These are phyloP conservation scores for Knufia fluminis DNA, from an alignment of 2,329 filamentous ascomycete species.

Conservation along the genomic window DNA sequence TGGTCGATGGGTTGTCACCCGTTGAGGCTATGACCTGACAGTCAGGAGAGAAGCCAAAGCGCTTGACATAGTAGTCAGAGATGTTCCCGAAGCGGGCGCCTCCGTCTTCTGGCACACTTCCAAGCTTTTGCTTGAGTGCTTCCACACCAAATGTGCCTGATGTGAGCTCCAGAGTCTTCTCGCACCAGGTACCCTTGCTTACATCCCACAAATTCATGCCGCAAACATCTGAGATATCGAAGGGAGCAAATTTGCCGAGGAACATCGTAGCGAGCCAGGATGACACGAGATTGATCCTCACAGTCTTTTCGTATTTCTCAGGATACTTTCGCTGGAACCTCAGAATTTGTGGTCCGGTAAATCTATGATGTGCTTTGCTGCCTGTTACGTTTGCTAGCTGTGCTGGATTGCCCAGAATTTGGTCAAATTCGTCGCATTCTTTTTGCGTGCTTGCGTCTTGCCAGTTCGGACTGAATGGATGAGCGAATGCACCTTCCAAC, in stretches of 20 bases:
- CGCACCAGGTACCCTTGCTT: conserved; percentile 60
- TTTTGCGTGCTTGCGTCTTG: conserved; percentile 91
- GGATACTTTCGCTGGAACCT: conserved; percentile 73
- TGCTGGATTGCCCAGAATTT: conserved; percentile 54
- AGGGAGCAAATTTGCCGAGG: conserved; percentile 72
- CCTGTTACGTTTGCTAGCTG: conserved; percentile 72
- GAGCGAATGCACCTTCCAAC: conserved; percentile 63
- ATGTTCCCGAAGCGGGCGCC: conserved; percentile 68
- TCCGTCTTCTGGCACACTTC: conserved; percentile 69
- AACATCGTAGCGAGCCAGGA: conserved; percentile 91
- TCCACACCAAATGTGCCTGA: conserved; percentile 56
- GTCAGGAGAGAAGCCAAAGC: conserved; percentile 66
- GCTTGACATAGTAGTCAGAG: conserved; percentile 65
- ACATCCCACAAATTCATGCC: conserved; percentile 98
- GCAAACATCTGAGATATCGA: conserved; percentile 90
- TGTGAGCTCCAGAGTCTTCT: conserved; percentile 64
- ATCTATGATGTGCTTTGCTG: conserved; percentile 91
- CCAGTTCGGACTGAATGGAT: conserved; percentile 91
- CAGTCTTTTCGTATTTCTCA: conserved; percentile 68
- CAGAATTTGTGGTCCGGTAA: conserved; percentile 95
- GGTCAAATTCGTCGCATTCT: conserved; percentile 85
- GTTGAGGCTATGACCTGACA: conserved; percentile 81
- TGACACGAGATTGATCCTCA: conserved; percentile 84
- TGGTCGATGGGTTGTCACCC: conserved; percentile 92
- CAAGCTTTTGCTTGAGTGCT: conserved; percentile 68